A percentile compares a stretch with the other conserved stretches of the same genome.
Evolutionary conservation across 2,329 filamentous ascomycete species (phyloP).

Genomic region (Fusarium mangiferae): DNA sequence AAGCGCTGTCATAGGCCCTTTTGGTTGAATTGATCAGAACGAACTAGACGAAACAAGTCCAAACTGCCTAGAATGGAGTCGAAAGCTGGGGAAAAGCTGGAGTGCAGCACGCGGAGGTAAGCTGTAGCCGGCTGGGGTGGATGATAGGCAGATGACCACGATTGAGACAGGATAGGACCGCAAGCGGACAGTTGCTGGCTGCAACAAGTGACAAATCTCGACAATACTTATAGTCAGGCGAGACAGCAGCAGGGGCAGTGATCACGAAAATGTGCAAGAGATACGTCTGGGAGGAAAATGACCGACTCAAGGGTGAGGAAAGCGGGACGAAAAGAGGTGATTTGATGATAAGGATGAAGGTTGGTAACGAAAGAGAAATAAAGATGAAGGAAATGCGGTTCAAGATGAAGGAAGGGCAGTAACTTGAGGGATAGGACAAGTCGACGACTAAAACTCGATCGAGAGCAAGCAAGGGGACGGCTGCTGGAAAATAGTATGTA

Average conservation of each 20-base stretch:
- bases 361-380: slow-evolving; percentile 13
- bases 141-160: slow-evolving; percentile 35
- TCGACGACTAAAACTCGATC: slow-evolving; percentile 30
- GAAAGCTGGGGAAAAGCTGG: slow-evolving; percentile 32
- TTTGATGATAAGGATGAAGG: slow-evolving; percentile 9
- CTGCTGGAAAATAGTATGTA: slow-evolving; percentile 39
- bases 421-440: slow-evolving; percentile 28
- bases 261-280: slow-evolving; percentile 12
- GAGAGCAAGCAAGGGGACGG: slow-evolving; percentile 24
- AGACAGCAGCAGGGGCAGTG: slow-evolving; percentile 22
- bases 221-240: slow-evolving; percentile 30
- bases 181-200: slow-evolving; percentile 23
- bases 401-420: slow-evolving; percentile 25
- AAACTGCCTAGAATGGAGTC: slow-evolving; percentile 10
- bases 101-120: slow-evolving; percentile 28
- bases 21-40: slow-evolving; percentile 1
- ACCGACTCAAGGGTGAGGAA: slow-evolving; percentile 39
- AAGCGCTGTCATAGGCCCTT: slow-evolving; percentile 7
- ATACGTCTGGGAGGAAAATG: slow-evolving; percentile 18
- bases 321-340: neutral
- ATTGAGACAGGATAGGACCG: slow-evolving; percentile 36
- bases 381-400: slow-evolving; percentile 6
- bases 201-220: slow-evolving; percentile 29
- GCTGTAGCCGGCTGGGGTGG: slow-evolving; percentile 24
- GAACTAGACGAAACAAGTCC: slow-evolving; percentile 9